These are phyloP conservation scores for Citrus hindsii DNA, from an alignment of 345 rosid species.

Conservation along the genomic window DNA sequence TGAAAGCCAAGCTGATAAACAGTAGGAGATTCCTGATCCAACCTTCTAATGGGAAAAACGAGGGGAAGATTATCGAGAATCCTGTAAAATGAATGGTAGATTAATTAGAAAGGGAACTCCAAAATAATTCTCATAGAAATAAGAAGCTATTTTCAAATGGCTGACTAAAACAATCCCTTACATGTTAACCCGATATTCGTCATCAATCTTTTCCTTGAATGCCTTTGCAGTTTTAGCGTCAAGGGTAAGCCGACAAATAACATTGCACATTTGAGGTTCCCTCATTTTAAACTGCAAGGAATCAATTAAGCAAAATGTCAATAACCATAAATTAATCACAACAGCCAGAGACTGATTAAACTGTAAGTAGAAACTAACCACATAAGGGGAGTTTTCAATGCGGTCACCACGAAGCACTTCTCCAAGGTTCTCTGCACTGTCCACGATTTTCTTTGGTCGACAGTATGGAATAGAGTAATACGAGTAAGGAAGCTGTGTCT, in stretches of 20 bases:
- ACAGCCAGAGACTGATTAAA: neutral
- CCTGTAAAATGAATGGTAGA: conserved; percentile 47
- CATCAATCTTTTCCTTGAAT: conserved; percentile 85
- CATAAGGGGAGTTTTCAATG: conserved; percentile 83
- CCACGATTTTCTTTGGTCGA: conserved; percentile 64
- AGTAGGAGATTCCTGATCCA: conserved; percentile 63
- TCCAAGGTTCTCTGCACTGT: conserved; percentile 96
- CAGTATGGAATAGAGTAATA: conserved; percentile 79
- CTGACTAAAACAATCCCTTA: conserved; percentile 25
- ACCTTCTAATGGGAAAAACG: conserved; percentile 72
- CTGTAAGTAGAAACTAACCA: conserved; percentile 38
- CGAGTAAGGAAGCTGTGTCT: conserved; percentile 92
- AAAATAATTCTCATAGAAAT: neutral
- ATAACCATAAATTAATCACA: neutral
- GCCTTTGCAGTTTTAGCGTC: conserved; percentile 63
- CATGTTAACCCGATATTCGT: conserved; percentile 95
- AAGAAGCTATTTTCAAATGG: neutral
- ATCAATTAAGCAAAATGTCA: conserved; percentile 17
- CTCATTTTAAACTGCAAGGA: conserved; percentile 82
- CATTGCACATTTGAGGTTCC: conserved; percentile 77
- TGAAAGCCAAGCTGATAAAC: conserved; percentile 90
- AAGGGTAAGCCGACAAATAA: conserved; percentile 49
- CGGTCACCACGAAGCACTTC: conserved; percentile 99
- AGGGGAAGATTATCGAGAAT: conserved; percentile 96
- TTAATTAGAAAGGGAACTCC: conserved; percentile 15